Percentiles rank a stretch among this genome's conserved stretches.
Conservation (phyloP, 257 asterid species). For the Primulina tabacum region DNA sequence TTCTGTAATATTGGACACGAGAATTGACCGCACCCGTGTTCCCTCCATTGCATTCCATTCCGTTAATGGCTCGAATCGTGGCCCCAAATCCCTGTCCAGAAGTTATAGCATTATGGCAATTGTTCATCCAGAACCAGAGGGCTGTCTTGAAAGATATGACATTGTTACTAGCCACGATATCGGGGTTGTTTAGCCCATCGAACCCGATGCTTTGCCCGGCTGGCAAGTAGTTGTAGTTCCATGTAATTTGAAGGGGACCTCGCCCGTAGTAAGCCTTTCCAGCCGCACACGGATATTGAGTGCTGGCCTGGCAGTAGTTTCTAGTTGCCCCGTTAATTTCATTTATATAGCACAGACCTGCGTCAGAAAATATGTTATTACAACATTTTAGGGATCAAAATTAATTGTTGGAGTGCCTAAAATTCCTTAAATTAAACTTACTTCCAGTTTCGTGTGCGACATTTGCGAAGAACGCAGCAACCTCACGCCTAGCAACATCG, state of each 20-base stretch:
- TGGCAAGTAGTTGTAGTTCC: not conserved
- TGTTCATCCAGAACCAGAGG: not conserved
- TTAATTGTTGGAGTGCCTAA: too few relatives aligned
- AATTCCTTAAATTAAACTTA: not conserved
- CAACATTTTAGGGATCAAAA: too few relatives aligned
- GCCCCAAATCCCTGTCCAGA: not conserved
- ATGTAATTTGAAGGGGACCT: not conserved
- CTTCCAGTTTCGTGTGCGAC: constrained; percentile 29
- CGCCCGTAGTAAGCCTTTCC: not conserved
- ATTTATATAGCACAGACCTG: not conserved
- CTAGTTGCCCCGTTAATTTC: not conserved
- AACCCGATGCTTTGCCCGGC: not conserved
- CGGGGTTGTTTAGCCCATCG: not conserved
- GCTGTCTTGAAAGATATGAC: not conserved
- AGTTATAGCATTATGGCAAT: not conserved
- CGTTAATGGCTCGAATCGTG: constrained; percentile 25
- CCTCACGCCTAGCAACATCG: constrained; percentile 22
- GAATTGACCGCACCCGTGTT: constrained; percentile 15
- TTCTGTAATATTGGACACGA: constrained; percentile 10
- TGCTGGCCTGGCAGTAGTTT: not conserved
- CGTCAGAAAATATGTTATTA: too few relatives aligned
- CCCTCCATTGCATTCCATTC: constrained; percentile 24
- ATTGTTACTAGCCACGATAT: not conserved
- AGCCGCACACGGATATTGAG: not conserved
- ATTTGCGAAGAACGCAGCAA: constrained; percentile 27